Evolutionary conservation across 2,329 filamentous ascomycete species (phyloP), one percentile per base, ranked within the genome.

Genomic region (Botryotinia calthae): DNA sequence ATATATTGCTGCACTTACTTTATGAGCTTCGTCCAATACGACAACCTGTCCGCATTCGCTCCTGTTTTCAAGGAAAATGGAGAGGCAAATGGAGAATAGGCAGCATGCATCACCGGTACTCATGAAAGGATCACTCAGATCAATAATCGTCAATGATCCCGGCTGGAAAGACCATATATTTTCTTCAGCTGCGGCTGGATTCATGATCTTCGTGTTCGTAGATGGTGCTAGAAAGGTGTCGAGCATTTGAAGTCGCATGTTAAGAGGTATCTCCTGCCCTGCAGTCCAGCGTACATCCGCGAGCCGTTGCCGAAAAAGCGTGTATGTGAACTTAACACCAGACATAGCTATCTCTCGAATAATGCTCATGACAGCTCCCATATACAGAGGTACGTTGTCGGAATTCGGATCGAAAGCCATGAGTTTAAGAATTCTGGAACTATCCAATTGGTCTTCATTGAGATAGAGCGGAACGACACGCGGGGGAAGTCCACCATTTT

Each of bases 21-120:
- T 94, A 79, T 96, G 93, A 0, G 93, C 93, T 79, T 95, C 92
- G 74, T 95, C 92, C 0, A 95, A 83, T 0, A 90, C 91, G 20
- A 95, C 82, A 56, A 94, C 84, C 6, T 89, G 85, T 1, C 90
- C 88, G 0, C 85, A 78, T 0, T 80, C 76, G 0, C 76, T 75
- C 0, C 85, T 81, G 64, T 88, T 84, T 72, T 91, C 87, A 0
- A 93, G 80, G 77, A 93, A 93, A 0, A 93, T 82, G 2, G 85
- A 85, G 2, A 95, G 83, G 34, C 88, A 91, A 59, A 94, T 90
- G 72, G 91, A 90, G 81, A 95, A 95, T 0, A 95, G 82, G 0
- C 87, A 84, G 78, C 92, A 95, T 0, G 91, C 91, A 54, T 87
- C 88, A 34, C 89, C 87, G 0, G 88, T 81, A 0, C 89, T 90